These are phyloP conservation scores for Teratosphaeria viscida DNA, from an alignment of 2,329 filamentous ascomycete species.

Conservation along the genomic window DNA sequence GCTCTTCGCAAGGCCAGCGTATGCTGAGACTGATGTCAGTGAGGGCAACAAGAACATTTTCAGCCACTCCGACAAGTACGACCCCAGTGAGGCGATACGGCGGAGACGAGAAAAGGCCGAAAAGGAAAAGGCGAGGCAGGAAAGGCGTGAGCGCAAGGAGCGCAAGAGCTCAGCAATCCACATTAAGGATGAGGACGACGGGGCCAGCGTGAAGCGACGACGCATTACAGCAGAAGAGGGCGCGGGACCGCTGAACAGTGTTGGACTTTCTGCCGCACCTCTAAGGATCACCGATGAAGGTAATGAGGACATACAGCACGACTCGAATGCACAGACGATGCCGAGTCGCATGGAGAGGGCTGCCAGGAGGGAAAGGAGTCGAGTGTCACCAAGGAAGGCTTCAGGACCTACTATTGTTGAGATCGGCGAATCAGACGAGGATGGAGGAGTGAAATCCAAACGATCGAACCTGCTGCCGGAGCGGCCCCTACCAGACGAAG, in stretches of 20 bases:
- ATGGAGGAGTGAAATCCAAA: conserved; percentile 7
- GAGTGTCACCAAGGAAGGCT: neutral
- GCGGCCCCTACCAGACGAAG: conserved; percentile 4
- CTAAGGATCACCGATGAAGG: conserved; percentile 6
- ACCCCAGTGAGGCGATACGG: conserved; percentile 27
- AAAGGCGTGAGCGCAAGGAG: conserved; percentile 18
- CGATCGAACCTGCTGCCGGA: neutral
- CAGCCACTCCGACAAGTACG: conserved; percentile 32
- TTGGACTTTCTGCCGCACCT: conserved; percentile 7
- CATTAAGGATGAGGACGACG: conserved; percentile 2
- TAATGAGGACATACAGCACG: neutral
- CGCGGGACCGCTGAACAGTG: conserved; percentile 10
- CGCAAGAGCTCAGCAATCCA: conserved; percentile 15
- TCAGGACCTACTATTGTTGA: conserved; percentile 5
- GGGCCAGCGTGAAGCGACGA: conserved; percentile 14
- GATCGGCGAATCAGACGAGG: conserved; percentile 9
- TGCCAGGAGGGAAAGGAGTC: conserved; percentile 1
- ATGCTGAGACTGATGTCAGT: conserved; percentile 12
- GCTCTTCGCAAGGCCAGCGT: conserved; percentile 22
- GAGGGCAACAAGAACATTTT: conserved; percentile 29
- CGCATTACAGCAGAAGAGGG: conserved; percentile 19
- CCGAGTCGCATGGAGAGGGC: conserved; percentile 1
- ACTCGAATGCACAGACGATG: neutral
- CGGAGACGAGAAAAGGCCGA: conserved; percentile 18
- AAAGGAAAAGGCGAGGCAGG: conserved; percentile 22